These are phyloP conservation scores for Waltiozyma sp. DNA, from an alignment of 1,139 yeast genomes.

Conservation along the genomic window DNA sequence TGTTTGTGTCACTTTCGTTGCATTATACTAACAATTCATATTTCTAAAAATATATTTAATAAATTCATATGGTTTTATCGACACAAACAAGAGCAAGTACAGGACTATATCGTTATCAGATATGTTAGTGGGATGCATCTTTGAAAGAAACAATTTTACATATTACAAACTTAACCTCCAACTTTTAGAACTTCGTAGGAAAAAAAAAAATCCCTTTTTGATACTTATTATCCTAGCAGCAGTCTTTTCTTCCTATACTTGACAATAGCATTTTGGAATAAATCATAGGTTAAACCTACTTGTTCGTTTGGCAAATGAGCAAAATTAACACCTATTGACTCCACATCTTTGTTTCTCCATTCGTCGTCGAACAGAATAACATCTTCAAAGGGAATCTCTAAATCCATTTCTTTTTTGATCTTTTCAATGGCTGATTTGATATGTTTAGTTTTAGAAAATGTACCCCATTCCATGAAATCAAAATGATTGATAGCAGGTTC, in stretches of 20 bases:
- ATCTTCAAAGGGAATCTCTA: conserved; percentile 33
- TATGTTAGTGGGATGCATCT: too few species aligned
- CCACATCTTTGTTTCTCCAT: conserved; percentile 53
- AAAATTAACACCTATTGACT: conserved; percentile 48
- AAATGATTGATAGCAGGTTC: conserved; percentile 38
- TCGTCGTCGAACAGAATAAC: conserved; percentile 67
- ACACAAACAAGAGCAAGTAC: too few species aligned
- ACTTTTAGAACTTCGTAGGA: too few species aligned
- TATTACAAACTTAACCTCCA: too few species aligned
- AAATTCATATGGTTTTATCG: too few species aligned
- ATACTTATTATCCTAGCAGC: too few species aligned
- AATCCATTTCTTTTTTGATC: conserved; percentile 27
- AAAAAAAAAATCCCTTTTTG: too few species aligned
- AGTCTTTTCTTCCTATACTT: background rate
- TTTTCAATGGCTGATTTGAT: conserved; percentile 27
- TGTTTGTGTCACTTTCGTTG: too few species aligned
- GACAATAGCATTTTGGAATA: background rate
- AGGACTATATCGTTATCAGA: too few species aligned
- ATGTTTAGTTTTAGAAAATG: conserved; percentile 52
- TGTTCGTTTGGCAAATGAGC: conserved; percentile 32
- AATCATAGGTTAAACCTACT: background rate
- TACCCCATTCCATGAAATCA: conserved; percentile 54
- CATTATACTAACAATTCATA: too few species aligned
- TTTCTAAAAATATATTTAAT: too few species aligned
- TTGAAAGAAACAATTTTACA: too few species aligned